phyloP scores from a whole-genome alignment of 2,329 filamentous ascomycete genomes.

The Talaromyces sp. region DNA sequence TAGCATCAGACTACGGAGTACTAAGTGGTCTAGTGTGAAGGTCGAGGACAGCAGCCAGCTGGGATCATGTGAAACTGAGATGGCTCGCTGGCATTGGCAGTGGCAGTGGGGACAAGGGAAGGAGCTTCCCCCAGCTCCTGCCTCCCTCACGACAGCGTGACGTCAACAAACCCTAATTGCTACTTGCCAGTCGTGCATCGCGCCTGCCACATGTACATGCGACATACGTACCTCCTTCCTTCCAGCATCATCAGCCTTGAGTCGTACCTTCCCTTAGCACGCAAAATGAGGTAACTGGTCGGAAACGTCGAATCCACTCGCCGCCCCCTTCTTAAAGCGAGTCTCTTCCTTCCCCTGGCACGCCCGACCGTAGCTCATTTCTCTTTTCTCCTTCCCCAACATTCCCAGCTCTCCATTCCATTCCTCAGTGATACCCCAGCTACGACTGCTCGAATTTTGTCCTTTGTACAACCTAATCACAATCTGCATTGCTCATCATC shows the following conservation, averaged over 20 bases:
- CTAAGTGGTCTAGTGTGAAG: too few relatives aligned
- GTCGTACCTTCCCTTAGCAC: not conserved
- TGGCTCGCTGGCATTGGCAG: not conserved
- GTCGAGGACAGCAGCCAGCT: too few relatives aligned
- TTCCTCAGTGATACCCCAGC: conserved; percentile 12
- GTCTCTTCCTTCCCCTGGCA: not conserved
- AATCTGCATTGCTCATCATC: not conserved
- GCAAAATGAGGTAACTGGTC: conserved; percentile 1
- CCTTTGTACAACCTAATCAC: not conserved
- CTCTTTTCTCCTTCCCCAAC: not conserved
- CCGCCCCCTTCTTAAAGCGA: conserved; percentile 6
- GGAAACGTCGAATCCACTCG: not conserved
- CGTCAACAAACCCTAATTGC: conserved; percentile 14
- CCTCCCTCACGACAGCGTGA: conserved; percentile 13
- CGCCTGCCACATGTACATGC: conserved; percentile 7
- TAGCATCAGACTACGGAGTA: too few relatives aligned
- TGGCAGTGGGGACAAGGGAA: not conserved
- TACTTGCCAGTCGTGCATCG: not conserved
- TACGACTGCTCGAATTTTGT: not conserved
- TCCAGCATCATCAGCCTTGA: not conserved
- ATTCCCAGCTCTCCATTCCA: conserved; percentile 8
- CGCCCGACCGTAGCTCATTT: not conserved
- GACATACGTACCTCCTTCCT: not conserved
- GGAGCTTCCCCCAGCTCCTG: not conserved
- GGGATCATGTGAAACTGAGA: not conserved